Percentiles rank a stretch among this genome's conserved stretches.
phyloP scores from a whole-genome alignment of 352 stramenopile species.

The Phytopythium oedochilum region DNA sequence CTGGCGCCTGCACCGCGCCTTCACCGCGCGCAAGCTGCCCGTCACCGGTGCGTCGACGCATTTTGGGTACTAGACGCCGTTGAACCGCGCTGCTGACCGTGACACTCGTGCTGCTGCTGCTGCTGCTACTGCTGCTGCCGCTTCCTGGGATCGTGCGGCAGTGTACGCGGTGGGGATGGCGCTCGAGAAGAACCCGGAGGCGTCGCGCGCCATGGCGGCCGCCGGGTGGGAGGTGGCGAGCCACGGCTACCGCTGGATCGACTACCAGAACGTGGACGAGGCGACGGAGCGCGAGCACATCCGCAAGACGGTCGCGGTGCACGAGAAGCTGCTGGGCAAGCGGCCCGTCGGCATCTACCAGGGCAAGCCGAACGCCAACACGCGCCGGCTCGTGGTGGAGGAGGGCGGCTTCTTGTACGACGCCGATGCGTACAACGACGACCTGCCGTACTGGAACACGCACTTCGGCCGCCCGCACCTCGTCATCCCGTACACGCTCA shows the following conservation, averaged over 20 bases:
- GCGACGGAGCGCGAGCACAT: conserved; percentile 92
- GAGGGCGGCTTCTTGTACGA: conserved; percentile 96
- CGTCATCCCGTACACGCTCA: conserved; percentile 95
- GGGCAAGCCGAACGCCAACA: conserved; percentile 93
- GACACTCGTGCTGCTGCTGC: not conserved
- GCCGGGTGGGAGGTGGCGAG: conserved; percentile 92
- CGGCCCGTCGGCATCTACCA: conserved; percentile 94
- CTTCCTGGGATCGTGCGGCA: not conserved
- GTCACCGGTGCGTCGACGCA: conserved; percentile 66
- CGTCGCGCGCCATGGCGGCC: conserved; percentile 88
- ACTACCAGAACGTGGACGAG: conserved; percentile 94
- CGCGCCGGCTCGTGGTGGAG: conserved; percentile 85
- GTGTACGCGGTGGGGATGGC: conserved; percentile 94
- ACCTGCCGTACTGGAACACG: conserved; percentile 94
- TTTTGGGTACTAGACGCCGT: no score
- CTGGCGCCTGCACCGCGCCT: conserved; percentile 91
- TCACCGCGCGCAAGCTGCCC: conserved; percentile 85
- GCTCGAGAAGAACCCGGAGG: conserved; percentile 92
- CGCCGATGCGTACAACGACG: conserved; percentile 94
- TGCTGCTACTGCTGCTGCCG: no score
- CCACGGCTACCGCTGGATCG: conserved; percentile 95
- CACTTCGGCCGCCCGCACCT: conserved; percentile 89
- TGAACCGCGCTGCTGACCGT: not conserved
- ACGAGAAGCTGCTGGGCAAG: conserved; percentile 87
- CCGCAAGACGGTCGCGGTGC: conserved; percentile 87